Evolutionary conservation across 2,329 filamentous ascomycete genomes (phyloP), one percentile per base, ranked within the genome.

Genomic region (Sarocladium oryzae): DNA sequence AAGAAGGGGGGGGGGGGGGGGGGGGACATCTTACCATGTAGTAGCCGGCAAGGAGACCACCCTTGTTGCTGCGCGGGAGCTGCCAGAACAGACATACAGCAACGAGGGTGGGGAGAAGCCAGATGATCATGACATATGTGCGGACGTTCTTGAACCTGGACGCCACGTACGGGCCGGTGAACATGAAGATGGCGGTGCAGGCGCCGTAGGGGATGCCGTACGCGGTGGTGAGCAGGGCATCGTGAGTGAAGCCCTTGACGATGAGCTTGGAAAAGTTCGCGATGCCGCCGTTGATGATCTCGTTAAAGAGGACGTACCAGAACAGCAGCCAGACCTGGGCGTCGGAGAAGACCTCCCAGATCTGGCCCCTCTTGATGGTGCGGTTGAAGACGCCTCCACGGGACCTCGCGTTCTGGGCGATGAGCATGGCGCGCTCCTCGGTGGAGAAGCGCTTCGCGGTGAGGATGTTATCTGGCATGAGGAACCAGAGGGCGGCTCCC

Each of bases 321-420:
- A 70, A 71, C 13, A 70, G 51, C 5, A 71, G 58, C 66, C 68
- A 72, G 3, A 70, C 61, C 54, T 72, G 68, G 0, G 62, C 55
- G 51, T 72, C 69, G 2, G 56, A 35, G 18, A 71, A 57, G 0
- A 67, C 67, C 49, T 71, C 69, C 10, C 63, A 60, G 36, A 72
- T 63, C 53, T 72, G 69, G 9, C 61, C 55, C 37, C 58, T 62
- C 54, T 69, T 70, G 56, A 70, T 69, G 28, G 59, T 61, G 28
- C 63, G 60, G 54, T 66, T 71, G 33, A 68, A 63, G 20, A 71
- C 63, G 16, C 67, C 67, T 1, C 66, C 66, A 21, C 62, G 21
- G 38, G 76, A 70, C 1, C 68, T 60, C 5, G 67, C 76, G 33
- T 87, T 73, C 61, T 83, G 87, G 55, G 75, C 78, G 2, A 84